A percentile compares a stretch with the other conserved stretches of the same genome.
phyloP scores from a whole-genome alignment of 2,329 filamentous ascomycete genomes.

The Emydomyces testavorans region DNA sequence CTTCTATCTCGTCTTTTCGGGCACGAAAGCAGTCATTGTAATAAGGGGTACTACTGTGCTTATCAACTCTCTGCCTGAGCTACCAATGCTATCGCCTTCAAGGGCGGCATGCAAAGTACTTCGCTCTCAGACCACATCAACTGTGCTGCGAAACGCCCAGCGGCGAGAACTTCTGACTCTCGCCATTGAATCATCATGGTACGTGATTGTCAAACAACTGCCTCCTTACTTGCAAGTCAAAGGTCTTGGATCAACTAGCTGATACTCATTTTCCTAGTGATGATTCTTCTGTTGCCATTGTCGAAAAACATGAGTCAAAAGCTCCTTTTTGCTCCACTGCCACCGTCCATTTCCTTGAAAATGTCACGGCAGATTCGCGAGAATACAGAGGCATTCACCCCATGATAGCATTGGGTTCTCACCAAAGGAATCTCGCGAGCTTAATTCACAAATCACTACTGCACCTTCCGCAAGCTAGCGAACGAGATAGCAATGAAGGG shows the following conservation, averaged over 20 bases:
- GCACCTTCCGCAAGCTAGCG: conserved; percentile 38
- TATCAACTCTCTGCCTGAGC: background rate
- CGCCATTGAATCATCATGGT: conserved; percentile 66
- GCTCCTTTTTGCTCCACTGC: conserved; percentile 27
- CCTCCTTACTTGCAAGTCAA: background rate
- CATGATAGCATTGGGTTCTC: conserved; percentile 59
- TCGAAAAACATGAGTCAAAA: conserved; percentile 45
- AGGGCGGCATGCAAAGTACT: conserved; percentile 5
- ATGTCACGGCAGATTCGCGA: conserved; percentile 68
- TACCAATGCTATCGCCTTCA: conserved; percentile 6
- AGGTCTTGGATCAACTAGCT: conserved; percentile 8
- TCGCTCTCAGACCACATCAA: background rate
- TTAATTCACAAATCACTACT: conserved; percentile 56
- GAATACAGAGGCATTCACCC: conserved; percentile 71
- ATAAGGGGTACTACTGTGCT: background rate
- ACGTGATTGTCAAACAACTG: background rate
- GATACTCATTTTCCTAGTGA: conserved; percentile 45
- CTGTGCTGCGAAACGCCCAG: background rate
- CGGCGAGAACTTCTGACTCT: conserved; percentile 33
- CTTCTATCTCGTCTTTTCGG: background rate
- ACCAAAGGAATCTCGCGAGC: conserved; percentile 57
- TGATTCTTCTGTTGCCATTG: conserved; percentile 78
- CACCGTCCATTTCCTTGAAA: conserved; percentile 64
- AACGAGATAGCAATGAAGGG: background rate
- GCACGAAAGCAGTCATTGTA: background rate